These are phyloP conservation scores for Pseudogymnoascus destructans DNA, from an alignment of 2,329 filamentous ascomycete species.

Conservation along the genomic window DNA sequence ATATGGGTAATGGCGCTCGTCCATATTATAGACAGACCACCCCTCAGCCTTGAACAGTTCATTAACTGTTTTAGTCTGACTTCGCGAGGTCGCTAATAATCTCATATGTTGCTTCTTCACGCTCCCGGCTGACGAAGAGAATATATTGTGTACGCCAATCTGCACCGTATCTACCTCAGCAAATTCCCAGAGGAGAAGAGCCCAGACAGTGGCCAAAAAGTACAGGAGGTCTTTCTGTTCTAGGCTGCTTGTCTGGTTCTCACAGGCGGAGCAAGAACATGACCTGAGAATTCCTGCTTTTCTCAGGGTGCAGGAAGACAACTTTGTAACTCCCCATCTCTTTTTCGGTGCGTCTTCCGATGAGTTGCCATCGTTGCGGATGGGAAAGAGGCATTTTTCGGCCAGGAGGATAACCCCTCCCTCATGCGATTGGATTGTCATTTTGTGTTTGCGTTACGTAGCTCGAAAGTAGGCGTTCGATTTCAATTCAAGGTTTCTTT, in stretches of 20 bases:
- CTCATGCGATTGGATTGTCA: background rate
- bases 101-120: background rate
- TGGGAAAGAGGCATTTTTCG: background rate
- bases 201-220: background rate
- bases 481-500: background rate
- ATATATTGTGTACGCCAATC: background rate
- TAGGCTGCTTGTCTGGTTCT: background rate
- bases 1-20: background rate
- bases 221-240: background rate
- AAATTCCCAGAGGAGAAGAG: background rate
- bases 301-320: background rate
- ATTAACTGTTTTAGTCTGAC: background rate
- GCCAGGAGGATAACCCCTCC: background rate
- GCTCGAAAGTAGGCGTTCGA: background rate
- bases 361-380: background rate
- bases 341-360: background rate
- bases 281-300: background rate
- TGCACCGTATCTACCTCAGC: background rate
- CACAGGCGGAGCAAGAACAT: background rate
- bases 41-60: background rate
- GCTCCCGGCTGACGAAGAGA: background rate
- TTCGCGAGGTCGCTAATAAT: background rate
- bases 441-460: background rate
- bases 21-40: background rate
- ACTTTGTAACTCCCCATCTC: background rate